Conservation (phyloP, 1,139 yeast genomes). For the Yamadazyma friedrichii region DNA sequence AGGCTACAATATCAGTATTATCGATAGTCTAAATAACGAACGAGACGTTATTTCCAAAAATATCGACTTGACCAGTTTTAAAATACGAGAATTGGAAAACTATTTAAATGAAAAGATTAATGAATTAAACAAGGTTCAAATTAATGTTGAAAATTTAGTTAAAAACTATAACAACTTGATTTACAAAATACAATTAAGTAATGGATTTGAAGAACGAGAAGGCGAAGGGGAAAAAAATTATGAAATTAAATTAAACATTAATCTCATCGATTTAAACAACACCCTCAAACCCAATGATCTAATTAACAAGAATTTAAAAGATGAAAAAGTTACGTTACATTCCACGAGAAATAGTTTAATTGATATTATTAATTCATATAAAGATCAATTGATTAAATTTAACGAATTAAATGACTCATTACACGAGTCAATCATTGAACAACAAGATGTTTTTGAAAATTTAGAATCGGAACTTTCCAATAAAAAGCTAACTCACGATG, state of each 20-base stretch:
- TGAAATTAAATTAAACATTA: slow-evolving; percentile 30
- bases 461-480: slow-evolving; percentile 57
- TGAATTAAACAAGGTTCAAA: slow-evolving; percentile 47
- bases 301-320: slow-evolving; percentile 30
- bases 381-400: slow-evolving; percentile 58
- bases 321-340: slow-evolving; percentile 41
- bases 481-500: slow-evolving; percentile 55
- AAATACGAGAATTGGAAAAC: slow-evolving; percentile 34
- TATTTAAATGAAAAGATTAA: slow-evolving; percentile 46
- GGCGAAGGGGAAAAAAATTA: slow-evolving; percentile 19
- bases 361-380: slow-evolving; percentile 48
- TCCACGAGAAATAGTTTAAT: slow-evolving; percentile 49
- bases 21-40: slow-evolving; percentile 62
- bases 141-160: slow-evolving; percentile 49
- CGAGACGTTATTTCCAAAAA: slow-evolving; percentile 56
- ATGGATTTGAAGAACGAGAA: not conserved
- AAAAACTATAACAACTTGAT: slow-evolving; percentile 57
- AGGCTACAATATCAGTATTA: slow-evolving; percentile 61
- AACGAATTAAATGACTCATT: slow-evolving; percentile 61
- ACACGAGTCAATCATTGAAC: slow-evolving; percentile 54
- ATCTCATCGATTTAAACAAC: slow-evolving; percentile 18
- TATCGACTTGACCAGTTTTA: slow-evolving; percentile 50
- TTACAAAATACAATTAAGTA: slow-evolving; percentile 39
- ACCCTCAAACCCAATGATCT: slow-evolving; percentile 30
- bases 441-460: slow-evolving; percentile 57